Base-by-base conservation (phyloP, 75 land plant species). In the Ceratopteris richardii region DNA sequence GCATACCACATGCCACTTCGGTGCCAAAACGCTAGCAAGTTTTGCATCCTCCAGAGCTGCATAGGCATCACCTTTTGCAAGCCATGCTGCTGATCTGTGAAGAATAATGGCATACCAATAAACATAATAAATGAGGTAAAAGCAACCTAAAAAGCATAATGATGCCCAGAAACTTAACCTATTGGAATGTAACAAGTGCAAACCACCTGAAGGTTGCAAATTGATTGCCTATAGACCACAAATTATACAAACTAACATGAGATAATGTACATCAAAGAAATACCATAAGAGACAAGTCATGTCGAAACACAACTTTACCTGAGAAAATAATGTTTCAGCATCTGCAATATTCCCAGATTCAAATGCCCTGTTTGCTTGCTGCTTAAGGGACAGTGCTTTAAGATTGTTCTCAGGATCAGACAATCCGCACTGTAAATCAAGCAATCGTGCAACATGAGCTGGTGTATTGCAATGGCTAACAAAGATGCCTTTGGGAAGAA, bases 1-100 rank as follows among this genome's bases (percentile, higher is more conserved):
- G 59, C 60, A 70, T 56, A 82, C 94, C 79, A 81, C 79, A 51
- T 67, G 41, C 66, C 79, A 91, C 1, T 53, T 27, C 2, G 88
- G 81, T 40, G 80, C 78, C 46, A 84, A 50, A 28, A n/a, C 55
- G 33, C 66, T 60, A 68, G 94, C 86, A 63, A 79, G 76, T 51
- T 62, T 72, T 0, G 89, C 93, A 77, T 91, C 97, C 66, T 68
- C 80, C 58, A 91, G 80, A 50, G 92, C 85, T 27, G 64, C 82
- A 24, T 47, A 3, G 42, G 57, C 44, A 55, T 91, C 73, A 9
- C 81, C 82, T 63, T 65, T 72, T 18, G 66, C 74, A 48, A 91
- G 65, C 54, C 70, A 66, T 29, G 63, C 82, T 64, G 71, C 62
- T 47, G 85, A 84, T 61, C 95, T 89, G 37, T 33, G 37, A 9